Percentiles rank a stretch among this genome's conserved stretches.
Evolutionary conservation across 306 rosid genomes (phyloP).

Genomic region (Cyclanthera cordifolia): DNA sequence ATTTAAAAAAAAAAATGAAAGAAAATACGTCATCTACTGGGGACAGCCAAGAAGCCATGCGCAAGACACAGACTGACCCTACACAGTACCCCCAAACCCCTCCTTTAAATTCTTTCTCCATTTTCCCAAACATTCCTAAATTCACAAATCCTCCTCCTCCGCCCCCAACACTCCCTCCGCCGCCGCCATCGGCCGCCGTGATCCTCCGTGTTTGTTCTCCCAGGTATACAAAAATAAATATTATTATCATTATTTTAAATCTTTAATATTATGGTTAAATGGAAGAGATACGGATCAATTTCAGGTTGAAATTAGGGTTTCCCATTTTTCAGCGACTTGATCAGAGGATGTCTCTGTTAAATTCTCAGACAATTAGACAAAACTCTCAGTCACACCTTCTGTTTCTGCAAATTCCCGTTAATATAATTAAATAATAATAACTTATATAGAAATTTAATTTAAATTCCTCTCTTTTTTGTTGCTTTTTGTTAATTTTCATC

Average conservation of each 20-base stretch:
- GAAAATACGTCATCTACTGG: conserved; percentile 29
- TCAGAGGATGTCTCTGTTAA: conserved; percentile 32
- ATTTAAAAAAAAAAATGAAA: not conserved
- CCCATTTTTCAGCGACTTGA: not conserved
- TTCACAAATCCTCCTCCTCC: conserved; percentile 2
- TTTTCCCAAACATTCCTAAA: conserved; percentile 23
- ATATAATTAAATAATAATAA: too few species aligned
- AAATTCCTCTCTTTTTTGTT: not conserved
- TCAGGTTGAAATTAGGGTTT: too few species aligned
- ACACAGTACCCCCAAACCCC: not conserved
- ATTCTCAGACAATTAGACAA: conserved; percentile 73
- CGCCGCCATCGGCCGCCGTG: not conserved
- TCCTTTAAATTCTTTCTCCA: conserved; percentile 31
- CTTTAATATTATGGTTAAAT: not conserved
- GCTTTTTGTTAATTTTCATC: conserved; percentile 1
- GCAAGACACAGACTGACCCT: conserved; percentile 70
- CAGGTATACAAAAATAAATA: not conserved
- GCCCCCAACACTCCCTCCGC: not conserved
- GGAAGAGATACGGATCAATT: too few species aligned
- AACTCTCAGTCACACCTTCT: conserved; percentile 27
- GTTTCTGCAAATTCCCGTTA: conserved; percentile 15
- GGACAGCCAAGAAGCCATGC: conserved; percentile 79
- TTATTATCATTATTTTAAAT: not conserved
- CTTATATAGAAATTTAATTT: not conserved
- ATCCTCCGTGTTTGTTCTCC: not conserved